Conservation (phyloP, 306 rosid species). For the Quercus robur region DNA sequence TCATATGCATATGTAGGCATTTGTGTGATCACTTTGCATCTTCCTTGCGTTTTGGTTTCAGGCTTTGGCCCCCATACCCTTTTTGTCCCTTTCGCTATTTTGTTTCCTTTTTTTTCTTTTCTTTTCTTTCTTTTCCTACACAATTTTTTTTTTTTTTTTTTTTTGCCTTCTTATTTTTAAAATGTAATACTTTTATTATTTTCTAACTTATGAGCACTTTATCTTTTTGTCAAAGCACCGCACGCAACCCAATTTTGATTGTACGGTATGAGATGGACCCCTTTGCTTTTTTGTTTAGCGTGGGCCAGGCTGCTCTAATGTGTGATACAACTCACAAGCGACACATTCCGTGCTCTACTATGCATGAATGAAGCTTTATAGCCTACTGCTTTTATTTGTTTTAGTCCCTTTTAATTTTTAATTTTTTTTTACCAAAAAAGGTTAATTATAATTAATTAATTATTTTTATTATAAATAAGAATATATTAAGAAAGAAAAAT, state of each 20-base stretch:
- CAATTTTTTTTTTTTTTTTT: neutral
- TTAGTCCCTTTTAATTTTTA: neutral
- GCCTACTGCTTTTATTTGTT: neutral
- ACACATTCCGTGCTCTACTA: neutral
- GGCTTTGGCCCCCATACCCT: constrained; percentile 34
- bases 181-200: neutral
- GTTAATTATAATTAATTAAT: no score
- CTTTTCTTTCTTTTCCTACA: neutral
- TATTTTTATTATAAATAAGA: no score
- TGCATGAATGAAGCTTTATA: neutral
- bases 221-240: constrained; percentile 33
- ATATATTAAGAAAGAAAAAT: no score
- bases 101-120: neutral
- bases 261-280: constrained; percentile 27
- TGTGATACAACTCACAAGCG: constrained; percentile 19
- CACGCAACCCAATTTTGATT: constrained; percentile 30
- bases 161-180: neutral
- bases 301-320: constrained; percentile 27
- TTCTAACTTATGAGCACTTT: constrained; percentile 4
- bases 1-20: constrained; percentile 29
- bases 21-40: constrained; percentile 18
- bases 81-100: constrained; percentile 44
- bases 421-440: no score
- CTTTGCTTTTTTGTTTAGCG: constrained; percentile 1
- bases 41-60: constrained; percentile 20